phyloP scores from a whole-genome alignment of 2,329 filamentous ascomycete genomes.

The Aspergillus melleus region DNA sequence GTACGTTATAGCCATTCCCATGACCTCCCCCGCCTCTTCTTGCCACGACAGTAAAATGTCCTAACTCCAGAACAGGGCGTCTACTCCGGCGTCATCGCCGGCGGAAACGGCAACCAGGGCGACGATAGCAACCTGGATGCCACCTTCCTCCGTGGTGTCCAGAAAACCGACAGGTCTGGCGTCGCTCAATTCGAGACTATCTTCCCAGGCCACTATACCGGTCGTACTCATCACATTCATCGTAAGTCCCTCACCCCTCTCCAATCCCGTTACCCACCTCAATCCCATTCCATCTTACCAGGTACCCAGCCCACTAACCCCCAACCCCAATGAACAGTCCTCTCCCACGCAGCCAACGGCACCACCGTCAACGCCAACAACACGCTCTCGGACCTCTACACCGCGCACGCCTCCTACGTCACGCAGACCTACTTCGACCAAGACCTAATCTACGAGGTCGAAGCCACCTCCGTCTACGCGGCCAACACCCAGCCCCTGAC shows the following conservation, averaged over 20 bases:
- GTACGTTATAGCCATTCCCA: constrained; percentile 14
- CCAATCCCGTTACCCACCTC: too few relatives aligned
- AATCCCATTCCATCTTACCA: not conserved
- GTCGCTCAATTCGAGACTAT: constrained; percentile 44
- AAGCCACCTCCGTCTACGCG: constrained; percentile 49
- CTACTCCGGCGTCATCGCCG: constrained; percentile 40
- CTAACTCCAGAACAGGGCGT: constrained; percentile 29
- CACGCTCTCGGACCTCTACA: constrained; percentile 49
- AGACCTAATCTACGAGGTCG: constrained; percentile 54
- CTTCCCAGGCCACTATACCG: constrained; percentile 50
- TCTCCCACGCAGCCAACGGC: constrained; percentile 32
- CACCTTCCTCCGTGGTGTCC: constrained; percentile 49
- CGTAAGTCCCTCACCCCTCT: constrained; percentile 20
- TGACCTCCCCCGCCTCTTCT: too few relatives aligned
- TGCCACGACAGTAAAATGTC: not conserved
- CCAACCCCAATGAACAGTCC: constrained; percentile 17
- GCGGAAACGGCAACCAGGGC: constrained; percentile 37
- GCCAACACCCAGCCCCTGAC: constrained; percentile 51
- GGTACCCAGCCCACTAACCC: not conserved
- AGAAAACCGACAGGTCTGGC: constrained; percentile 43
- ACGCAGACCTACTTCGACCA: constrained; percentile 68
- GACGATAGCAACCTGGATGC: constrained; percentile 43
- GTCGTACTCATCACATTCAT: constrained; percentile 39
- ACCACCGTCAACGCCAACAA: constrained; percentile 48
- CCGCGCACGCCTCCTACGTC: constrained; percentile 54